phyloP scores from a whole-genome alignment of 164 flowering plant genomes.

The Liquidambar formosana region DNA sequence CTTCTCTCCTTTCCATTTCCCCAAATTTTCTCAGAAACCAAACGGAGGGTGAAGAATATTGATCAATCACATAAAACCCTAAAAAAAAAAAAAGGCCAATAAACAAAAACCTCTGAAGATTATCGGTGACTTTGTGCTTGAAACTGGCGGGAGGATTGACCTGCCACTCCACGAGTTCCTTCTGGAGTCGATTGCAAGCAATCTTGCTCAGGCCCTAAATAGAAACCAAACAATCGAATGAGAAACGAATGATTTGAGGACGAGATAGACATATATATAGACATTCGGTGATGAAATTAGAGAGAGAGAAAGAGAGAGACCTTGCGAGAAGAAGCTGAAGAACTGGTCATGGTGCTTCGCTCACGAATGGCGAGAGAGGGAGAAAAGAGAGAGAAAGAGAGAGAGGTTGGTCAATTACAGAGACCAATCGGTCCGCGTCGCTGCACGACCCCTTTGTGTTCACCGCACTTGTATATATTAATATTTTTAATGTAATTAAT shows the following conservation, averaged over 20 bases:
- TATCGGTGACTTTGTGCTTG: constrained; percentile 81
- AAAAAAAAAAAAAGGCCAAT: background rate
- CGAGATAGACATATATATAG: background rate
- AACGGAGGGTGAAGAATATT: background rate
- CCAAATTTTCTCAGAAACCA: background rate
- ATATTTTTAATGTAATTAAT: no score
- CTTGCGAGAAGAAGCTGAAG: constrained; percentile 77
- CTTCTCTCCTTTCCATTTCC: background rate
- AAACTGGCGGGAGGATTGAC: constrained; percentile 84
- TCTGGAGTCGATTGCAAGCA: constrained; percentile 82
- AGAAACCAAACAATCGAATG: background rate
- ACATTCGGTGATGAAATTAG: background rate
- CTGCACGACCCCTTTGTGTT: background rate
- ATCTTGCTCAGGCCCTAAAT: constrained; percentile 74
- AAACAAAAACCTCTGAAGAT: constrained; percentile 69
- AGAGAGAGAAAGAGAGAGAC: constrained; percentile 34
- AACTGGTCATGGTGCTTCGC: constrained; percentile 47
- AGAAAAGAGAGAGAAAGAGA: constrained; percentile 9
- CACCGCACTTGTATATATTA: background rate
- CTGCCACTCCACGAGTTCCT: constrained; percentile 94
- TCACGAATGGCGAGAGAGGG: background rate
- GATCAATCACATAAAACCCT: background rate
- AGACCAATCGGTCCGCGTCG: background rate
- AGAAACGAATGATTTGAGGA: background rate
- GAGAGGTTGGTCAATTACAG: background rate